Evolutionary conservation across 805 yeast genomes (phyloP).

Genomic region (Myxozyma monticola): DNA sequence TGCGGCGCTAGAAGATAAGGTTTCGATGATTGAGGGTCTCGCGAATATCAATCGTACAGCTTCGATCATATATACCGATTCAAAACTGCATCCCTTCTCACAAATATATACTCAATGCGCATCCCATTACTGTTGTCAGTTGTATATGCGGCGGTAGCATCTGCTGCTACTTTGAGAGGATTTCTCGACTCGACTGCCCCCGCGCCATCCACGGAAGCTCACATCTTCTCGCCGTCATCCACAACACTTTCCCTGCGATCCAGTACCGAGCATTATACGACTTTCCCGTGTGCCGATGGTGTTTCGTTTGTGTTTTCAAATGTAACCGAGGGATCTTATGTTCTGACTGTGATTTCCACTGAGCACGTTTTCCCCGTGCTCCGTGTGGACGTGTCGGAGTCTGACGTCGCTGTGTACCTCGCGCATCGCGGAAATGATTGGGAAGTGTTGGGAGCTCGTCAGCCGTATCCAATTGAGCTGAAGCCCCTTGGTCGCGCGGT

Average conservation of each 20-base stretch:
- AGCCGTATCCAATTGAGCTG: slow-evolving; percentile 38
- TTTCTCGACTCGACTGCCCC: slow-evolving; percentile 9
- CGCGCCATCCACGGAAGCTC: neutral
- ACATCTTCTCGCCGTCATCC: slow-evolving; percentile 5
- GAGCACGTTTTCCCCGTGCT: slow-evolving; percentile 26
- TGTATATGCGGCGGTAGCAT: neutral
- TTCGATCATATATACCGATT: too few relatives aligned
- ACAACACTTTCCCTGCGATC: slow-evolving; percentile 18
- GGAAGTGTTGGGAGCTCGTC: slow-evolving; percentile 36
- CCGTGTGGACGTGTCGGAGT: slow-evolving; percentile 29
- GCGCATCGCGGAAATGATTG: slow-evolving; percentile 36
- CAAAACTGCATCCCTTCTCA: too few relatives aligned
- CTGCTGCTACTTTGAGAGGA: slow-evolving; percentile 22
- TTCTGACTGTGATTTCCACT: slow-evolving; percentile 30
- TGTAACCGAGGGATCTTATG: slow-evolving; percentile 34
- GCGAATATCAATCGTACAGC: too few relatives aligned
- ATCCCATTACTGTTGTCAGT: neutral
- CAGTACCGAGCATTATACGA: neutral
- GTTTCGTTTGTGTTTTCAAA: slow-evolving; percentile 33
- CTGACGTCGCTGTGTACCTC: slow-evolving; percentile 34
- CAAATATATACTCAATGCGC: too few relatives aligned
- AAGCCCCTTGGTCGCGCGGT: slow-evolving; percentile 33
- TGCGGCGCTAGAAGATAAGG: too few relatives aligned
- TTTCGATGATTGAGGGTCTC: too few relatives aligned
- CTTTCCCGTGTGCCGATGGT: neutral